These are phyloP conservation scores for Suillus brevipes DNA, from an alignment of 768 basidiomycete genomes.

Conservation along the genomic window DNA sequence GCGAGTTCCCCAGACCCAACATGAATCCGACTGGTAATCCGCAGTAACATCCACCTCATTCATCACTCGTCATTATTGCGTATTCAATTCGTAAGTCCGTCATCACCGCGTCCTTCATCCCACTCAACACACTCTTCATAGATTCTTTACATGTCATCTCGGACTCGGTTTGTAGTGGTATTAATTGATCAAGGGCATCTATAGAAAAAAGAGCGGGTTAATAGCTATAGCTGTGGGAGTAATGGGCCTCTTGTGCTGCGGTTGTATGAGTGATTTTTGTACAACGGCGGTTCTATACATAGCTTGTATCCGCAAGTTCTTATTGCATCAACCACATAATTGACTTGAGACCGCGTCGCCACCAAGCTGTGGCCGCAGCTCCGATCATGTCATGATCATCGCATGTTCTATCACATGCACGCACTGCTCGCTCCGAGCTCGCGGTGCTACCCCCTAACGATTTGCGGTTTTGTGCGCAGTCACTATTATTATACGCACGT, in stretches of 20 bases:
- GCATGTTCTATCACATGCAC: too few relatives aligned
- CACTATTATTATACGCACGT: too few relatives aligned
- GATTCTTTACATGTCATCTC: neutral
- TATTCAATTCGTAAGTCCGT: neutral
- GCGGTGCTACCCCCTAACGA: too few relatives aligned
- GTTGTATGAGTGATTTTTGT: conserved; percentile 1
- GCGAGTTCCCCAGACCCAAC: too few relatives aligned
- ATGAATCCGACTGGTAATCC: conserved; percentile 8
- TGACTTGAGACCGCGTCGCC: too few relatives aligned
- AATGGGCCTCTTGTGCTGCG: neutral
- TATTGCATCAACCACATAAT: too few relatives aligned
- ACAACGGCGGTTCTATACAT: neutral
- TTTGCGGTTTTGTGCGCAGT: too few relatives aligned
- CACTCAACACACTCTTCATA: too few relatives aligned
- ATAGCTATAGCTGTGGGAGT: neutral
- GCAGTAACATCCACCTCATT: neutral
- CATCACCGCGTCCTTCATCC: too few relatives aligned
- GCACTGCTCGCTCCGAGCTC: too few relatives aligned
- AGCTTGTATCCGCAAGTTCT: neutral
- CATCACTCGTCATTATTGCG: neutral
- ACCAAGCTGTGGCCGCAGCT: too few relatives aligned
- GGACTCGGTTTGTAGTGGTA: neutral
- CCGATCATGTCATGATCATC: too few relatives aligned
- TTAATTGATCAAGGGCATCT: neutral
- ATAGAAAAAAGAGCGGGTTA: neutral